Conservation (phyloP, 1,284 basidiomycete genomes). For the Leccinum griseonigrum region DNA sequence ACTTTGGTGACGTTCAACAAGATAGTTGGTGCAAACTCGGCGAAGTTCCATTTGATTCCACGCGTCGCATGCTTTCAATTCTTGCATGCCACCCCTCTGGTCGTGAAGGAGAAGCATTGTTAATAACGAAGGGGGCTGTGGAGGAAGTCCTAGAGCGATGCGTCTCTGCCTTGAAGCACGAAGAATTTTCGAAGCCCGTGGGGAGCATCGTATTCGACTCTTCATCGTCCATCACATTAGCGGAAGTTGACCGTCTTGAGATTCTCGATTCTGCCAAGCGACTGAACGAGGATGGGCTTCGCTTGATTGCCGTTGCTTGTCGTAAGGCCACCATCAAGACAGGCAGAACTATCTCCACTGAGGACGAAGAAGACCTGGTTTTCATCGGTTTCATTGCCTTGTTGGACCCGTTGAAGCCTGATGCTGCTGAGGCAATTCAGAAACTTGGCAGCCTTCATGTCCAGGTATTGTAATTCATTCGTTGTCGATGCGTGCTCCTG, state of each 20-base stretch:
- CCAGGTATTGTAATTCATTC: slow-evolving; percentile 20
- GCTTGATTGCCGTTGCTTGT: slow-evolving; percentile 31
- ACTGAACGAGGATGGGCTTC: slow-evolving; percentile 32
- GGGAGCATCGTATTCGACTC: slow-evolving; percentile 16
- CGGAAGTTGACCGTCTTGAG: slow-evolving; percentile 18
- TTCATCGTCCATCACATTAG: slow-evolving; percentile 16
- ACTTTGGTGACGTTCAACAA: slow-evolving; percentile 8
- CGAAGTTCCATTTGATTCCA: slow-evolving; percentile 33
- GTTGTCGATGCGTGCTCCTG: neutral
- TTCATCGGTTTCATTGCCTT: slow-evolving; percentile 31
- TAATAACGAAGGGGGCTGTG: slow-evolving; percentile 32
- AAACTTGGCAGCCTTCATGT: slow-evolving; percentile 29
- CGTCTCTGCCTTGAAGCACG: slow-evolving; percentile 19
- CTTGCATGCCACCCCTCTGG: slow-evolving; percentile 15
- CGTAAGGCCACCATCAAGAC: slow-evolving; percentile 22
- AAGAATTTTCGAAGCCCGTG: slow-evolving; percentile 18
- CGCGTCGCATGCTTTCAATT: slow-evolving; percentile 32
- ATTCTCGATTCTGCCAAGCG: slow-evolving; percentile 29
- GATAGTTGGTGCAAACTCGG: slow-evolving; percentile 29
- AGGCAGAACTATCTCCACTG: slow-evolving; percentile 14
- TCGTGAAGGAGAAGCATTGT: slow-evolving; percentile 20
- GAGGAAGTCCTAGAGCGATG: slow-evolving; percentile 34
- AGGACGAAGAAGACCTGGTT: slow-evolving; percentile 30
- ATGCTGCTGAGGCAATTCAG: slow-evolving; percentile 32
- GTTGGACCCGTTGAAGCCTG: slow-evolving; percentile 31